Conservation (phyloP, 495 filamentous ascomycete species). For the Lasiosphaeria hispida region DNA sequence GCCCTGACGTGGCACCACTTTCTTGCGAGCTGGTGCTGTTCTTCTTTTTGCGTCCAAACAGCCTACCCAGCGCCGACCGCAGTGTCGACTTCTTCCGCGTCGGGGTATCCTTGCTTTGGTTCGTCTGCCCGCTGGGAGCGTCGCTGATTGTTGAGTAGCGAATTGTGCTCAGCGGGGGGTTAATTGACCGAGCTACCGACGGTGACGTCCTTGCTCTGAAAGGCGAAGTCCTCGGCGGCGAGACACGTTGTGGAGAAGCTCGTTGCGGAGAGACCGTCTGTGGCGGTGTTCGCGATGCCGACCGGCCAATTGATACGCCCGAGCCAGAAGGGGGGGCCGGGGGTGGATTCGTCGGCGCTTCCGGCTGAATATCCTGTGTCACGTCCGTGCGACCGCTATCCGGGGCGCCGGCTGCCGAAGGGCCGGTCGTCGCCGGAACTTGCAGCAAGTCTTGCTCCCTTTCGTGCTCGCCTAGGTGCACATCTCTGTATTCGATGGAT, state of each 20-base stretch:
- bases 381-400: conserved; percentile 17
- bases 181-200: conserved; percentile 30
- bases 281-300: conserved; percentile 26
- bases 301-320: conserved; percentile 10
- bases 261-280: conserved; percentile 23
- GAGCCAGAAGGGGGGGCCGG: conserved; percentile 20
- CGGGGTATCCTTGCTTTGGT: conserved; percentile 35
- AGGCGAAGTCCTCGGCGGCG: conserved; percentile 21
- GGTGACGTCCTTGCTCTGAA: conserved; percentile 18
- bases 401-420: conserved; percentile 4
- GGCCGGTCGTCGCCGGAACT: not conserved
- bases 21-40: conserved; percentile 26
- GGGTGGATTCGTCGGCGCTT: conserved; percentile 24
- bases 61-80: conserved; percentile 44
- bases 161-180: conserved; percentile 32
- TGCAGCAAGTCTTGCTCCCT: not conserved
- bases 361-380: conserved; percentile 16
- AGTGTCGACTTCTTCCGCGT: conserved; percentile 51
- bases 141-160: conserved; percentile 44
- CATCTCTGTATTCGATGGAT: not conserved
- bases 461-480: not conserved
- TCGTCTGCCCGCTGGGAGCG: conserved; percentile 29
- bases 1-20: conserved; percentile 12
- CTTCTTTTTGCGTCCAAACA: conserved; percentile 52
- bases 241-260: conserved; percentile 18